Evolutionary conservation across 1,284 basidiomycete genomes (phyloP).

Genomic region (Porogramme epimiltina): DNA sequence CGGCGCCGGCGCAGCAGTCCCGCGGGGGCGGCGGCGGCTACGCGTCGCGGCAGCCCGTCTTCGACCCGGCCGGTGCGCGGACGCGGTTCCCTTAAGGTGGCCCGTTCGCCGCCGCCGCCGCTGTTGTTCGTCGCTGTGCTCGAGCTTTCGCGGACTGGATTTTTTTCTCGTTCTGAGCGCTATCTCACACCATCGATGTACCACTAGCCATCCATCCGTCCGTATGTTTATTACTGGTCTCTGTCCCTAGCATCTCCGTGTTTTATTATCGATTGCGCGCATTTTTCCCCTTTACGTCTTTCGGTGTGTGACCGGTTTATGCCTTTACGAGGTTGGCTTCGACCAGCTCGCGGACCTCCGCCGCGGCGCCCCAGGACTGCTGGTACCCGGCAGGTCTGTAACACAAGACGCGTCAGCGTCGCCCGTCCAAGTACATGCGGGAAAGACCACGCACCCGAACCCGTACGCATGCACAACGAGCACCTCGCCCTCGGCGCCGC

Average conservation of each 20-base stretch:
- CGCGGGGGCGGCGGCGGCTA: slow-evolving; percentile 6
- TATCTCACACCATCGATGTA: slow-evolving; percentile 19
- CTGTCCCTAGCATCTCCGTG: slow-evolving; percentile 6
- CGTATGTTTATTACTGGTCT: slow-evolving; percentile 23
- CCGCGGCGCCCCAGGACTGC: slow-evolving; percentile 74
- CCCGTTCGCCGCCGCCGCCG: not conserved
- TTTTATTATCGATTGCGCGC: slow-evolving; percentile 15
- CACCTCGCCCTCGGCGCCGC: slow-evolving; percentile 44
- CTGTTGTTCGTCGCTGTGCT: not conserved
- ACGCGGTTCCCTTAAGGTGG: not conserved
- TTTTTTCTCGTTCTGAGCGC: slow-evolving; percentile 4
- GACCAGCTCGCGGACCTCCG: slow-evolving; percentile 35
- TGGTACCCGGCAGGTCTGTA: slow-evolving; percentile 68
- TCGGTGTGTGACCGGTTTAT: not conserved
- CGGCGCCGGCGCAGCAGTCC: slow-evolving; percentile 11
- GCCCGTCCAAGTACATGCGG: not conserved
- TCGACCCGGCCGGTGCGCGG: slow-evolving; percentile 22
- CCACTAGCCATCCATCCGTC: slow-evolving; percentile 16
- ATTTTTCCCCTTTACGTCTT: not conserved
- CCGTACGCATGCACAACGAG: slow-evolving; percentile 75
- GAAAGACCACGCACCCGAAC: slow-evolving; percentile 37
- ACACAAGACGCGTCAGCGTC: slow-evolving; percentile 28
- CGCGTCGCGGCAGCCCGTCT: slow-evolving; percentile 19
- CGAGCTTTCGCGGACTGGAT: slow-evolving; percentile 2
- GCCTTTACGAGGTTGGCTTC: slow-evolving; percentile 7